Base-by-base conservation (phyloP, 768 basidiomycete species). In the Leccinellum albellum region DNA sequence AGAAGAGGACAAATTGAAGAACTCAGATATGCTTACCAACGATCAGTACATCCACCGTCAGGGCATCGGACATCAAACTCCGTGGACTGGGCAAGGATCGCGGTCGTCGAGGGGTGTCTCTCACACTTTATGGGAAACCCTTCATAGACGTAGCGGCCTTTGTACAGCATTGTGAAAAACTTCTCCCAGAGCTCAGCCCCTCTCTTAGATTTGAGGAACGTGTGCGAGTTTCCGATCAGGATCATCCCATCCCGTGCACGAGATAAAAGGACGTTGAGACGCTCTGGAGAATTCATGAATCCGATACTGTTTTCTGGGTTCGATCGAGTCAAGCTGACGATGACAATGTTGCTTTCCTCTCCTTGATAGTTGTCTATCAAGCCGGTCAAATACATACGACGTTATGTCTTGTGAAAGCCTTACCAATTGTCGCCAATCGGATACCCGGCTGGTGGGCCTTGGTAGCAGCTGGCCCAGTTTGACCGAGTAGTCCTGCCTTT, bases 191-290 rank as follows among this genome's bases (percentile, higher is more conserved):
- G 54, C 1, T 73, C 74, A 4, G 68, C 70, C 1, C 86, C 86
- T 59, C 78, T 84, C 31, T 76, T 77, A 7, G 87, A 74, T 5
- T 76, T 72, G 42, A 70, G 66, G 72, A 88, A 88, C 0, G 88
- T 89, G 3, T 81, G 62, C 0, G 79, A 71, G 61, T 89, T 88
- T 7, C 88, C 88, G 23, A 89, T 79, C 69, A 89, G 77, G 55
- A 89, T 81, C 14, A 88, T 65, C 0, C 78, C 84, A 60, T 88
- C 74, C 3, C 87, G 79, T 6, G 87, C 85, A 12, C 88, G 82
- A 0, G 88, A 89, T 12, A 89, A 74, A 2, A 89, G 73, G n/a
- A 89, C 88, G 49, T 87, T 89, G 24, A 89, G 70, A 29, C 88
- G 81, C 68, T 89, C 86, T 0, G 85, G 82, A 1, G 87, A 78